Evolutionary conservation across 2,329 filamentous ascomycete genomes (phyloP).

Genomic region (Chaetothyriales sp.): DNA sequence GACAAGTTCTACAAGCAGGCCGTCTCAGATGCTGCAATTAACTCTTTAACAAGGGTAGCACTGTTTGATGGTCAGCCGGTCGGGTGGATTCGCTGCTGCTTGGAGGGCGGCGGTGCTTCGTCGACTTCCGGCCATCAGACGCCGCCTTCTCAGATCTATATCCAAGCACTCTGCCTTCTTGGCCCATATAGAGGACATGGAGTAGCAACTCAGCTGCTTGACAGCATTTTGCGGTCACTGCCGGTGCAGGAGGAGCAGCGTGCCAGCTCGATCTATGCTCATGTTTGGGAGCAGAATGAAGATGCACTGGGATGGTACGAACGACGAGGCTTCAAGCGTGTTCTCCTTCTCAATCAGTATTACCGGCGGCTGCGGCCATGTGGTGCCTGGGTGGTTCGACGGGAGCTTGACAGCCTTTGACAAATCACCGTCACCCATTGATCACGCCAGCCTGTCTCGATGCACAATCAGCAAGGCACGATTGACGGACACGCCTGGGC

Average conservation of each 20-base stretch:
- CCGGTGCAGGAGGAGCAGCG: constrained; percentile 8
- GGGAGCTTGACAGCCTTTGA: constrained; percentile 3
- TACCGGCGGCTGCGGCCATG: constrained; percentile 43
- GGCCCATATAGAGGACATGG: constrained; percentile 45
- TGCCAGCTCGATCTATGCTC: constrained; percentile 40
- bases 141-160: constrained; percentile 37
- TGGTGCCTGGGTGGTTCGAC: constrained; percentile 37
- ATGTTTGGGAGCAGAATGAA: constrained; percentile 49
- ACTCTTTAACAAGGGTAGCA: constrained; percentile 43
- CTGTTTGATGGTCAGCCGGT: constrained; percentile 36
- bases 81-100: constrained; percentile 33
- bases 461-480: background rate
- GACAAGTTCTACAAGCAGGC: constrained; percentile 46
- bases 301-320: constrained; percentile 47
- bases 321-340: constrained; percentile 40
- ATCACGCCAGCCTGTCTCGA: too few relatives aligned
- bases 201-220: constrained; percentile 41
- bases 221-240: constrained; percentile 22
- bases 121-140: constrained; percentile 6
- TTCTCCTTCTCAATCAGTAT: constrained; percentile 39
- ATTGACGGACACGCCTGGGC: background rate
- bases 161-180: constrained; percentile 44
- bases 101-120: constrained; percentile 21
- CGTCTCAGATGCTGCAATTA: constrained; percentile 37
- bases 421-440: background rate